Conservation (phyloP, 2,329 filamentous ascomycete genomes). For the Leptodontidium sp. region DNA sequence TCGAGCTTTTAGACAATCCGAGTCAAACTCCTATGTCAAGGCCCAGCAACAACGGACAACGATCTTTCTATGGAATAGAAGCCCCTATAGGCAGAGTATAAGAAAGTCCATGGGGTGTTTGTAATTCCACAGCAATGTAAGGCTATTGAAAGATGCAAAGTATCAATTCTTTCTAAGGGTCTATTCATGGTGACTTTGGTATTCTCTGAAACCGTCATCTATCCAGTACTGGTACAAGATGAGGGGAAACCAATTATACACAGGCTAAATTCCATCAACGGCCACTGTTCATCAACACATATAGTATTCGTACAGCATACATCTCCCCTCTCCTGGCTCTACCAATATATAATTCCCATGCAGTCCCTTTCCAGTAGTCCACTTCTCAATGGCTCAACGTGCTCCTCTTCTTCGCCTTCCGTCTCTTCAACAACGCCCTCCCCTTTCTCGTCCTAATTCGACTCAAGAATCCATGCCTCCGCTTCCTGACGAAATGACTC, state of each 20-base stretch:
- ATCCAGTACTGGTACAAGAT: neutral
- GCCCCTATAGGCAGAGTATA: too few species aligned
- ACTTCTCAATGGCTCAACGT: slow-evolving; percentile 46
- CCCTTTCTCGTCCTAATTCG: slow-evolving; percentile 47
- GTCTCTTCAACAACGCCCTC: slow-evolving; percentile 42
- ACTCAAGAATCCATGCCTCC: slow-evolving; percentile 49
- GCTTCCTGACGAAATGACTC: slow-evolving; percentile 49
- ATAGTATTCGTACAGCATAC: slow-evolving; percentile 11
- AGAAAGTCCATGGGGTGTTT: too few species aligned
- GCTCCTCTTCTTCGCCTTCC: slow-evolving; percentile 46
- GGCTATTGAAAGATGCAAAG: neutral
- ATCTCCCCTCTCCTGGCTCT: neutral
- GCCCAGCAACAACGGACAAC: neutral
- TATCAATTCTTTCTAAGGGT: neutral
- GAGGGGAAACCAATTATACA: neutral
- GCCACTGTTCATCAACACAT: neutral
- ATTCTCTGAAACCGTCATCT: neutral
- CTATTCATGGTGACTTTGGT: neutral
- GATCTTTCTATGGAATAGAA: neutral
- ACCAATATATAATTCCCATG: slow-evolving; percentile 9
- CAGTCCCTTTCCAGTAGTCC: neutral
- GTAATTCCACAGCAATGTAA: neutral
- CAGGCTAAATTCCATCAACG: neutral
- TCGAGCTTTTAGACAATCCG: too few species aligned
- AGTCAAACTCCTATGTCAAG: too few species aligned